Conservation (phyloP, 2,329 filamentous ascomycete species). For the Teratosphaeria epicoccoides region DNA sequence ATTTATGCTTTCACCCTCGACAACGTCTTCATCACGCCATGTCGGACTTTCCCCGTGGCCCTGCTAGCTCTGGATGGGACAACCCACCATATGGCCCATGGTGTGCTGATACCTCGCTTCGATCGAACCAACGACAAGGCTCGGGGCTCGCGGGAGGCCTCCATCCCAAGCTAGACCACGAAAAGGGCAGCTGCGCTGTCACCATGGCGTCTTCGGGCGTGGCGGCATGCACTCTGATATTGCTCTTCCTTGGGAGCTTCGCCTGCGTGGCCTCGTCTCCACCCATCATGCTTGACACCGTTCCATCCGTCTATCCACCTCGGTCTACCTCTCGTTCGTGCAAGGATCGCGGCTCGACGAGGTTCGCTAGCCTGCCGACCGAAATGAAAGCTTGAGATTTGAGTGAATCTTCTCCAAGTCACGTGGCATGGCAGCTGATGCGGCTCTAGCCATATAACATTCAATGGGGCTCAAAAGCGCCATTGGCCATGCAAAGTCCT, state of each 20-base stretch:
- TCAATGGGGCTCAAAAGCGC: neutral
- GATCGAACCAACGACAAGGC: slow-evolving; percentile 36
- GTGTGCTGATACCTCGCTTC: slow-evolving; percentile 26
- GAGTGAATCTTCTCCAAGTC: slow-evolving; percentile 8
- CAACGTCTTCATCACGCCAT: neutral
- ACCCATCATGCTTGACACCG: slow-evolving; percentile 31
- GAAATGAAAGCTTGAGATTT: slow-evolving; percentile 6
- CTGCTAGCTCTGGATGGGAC: slow-evolving; percentile 1
- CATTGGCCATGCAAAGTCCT: neutral
- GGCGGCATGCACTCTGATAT: slow-evolving; percentile 15
- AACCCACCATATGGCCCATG: slow-evolving; percentile 7
- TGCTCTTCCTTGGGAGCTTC: slow-evolving; percentile 18
- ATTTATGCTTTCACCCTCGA: slow-evolving; percentile 22
- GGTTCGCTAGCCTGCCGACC: slow-evolving; percentile 8
- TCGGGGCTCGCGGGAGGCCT: slow-evolving; percentile 33
- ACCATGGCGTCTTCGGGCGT: slow-evolving; percentile 16
- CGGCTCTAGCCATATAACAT: slow-evolving; percentile 7
- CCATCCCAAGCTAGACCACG: slow-evolving; percentile 32
- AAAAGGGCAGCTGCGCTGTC: slow-evolving; percentile 16
- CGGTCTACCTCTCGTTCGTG: slow-evolving; percentile 7
- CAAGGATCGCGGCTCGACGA: slow-evolving; percentile 12
- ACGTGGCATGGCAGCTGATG: slow-evolving; percentile 6
- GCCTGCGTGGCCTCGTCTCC: slow-evolving; percentile 35
- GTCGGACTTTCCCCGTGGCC: neutral
- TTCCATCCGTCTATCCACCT: slow-evolving; percentile 19